Evolutionary conservation across 805 yeast species (phyloP).

Genomic region (Blastobotrys americana): DNA sequence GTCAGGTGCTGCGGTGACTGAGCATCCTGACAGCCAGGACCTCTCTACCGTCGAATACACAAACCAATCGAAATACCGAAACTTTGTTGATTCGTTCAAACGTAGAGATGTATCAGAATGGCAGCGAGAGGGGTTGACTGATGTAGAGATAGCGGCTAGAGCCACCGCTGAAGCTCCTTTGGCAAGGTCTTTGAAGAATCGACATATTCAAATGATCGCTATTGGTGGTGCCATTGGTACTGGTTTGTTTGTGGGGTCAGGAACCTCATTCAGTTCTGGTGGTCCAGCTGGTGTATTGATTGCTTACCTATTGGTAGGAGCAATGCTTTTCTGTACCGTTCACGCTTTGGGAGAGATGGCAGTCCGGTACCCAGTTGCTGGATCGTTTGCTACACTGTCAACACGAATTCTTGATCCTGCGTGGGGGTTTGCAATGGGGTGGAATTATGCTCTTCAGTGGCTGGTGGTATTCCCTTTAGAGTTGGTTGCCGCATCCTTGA

Average conservation of each 20-base stretch:
- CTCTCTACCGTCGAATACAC: not conserved
- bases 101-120: not conserved
- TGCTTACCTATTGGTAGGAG: conserved; percentile 53
- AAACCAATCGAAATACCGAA: not conserved
- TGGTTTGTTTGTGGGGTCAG: conserved; percentile 50
- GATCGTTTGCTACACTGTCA: conserved; percentile 51
- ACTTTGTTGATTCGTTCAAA: not conserved
- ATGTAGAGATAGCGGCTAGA: not conserved
- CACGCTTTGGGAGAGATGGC: conserved; percentile 65
- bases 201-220: conserved; percentile 52
- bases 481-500: conserved; percentile 50
- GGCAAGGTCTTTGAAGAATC: conserved; percentile 32
- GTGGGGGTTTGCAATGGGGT: conserved; percentile 60
- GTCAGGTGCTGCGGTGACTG: not conserved
- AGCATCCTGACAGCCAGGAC: not conserved
- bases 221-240: conserved; percentile 82
- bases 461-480: conserved; percentile 57
- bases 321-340: conserved; percentile 57
- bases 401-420: conserved; percentile 54
- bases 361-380: conserved; percentile 51
- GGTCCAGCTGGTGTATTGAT: conserved; percentile 53
- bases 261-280: conserved; percentile 39
- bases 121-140: not conserved
- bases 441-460: conserved; percentile 61
- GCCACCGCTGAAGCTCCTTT: conserved; percentile 48